These are phyloP conservation scores for Backusella mclennaniae DNA, from an alignment of 192 early-diverging fungal genomes.

Conservation along the genomic window DNA sequence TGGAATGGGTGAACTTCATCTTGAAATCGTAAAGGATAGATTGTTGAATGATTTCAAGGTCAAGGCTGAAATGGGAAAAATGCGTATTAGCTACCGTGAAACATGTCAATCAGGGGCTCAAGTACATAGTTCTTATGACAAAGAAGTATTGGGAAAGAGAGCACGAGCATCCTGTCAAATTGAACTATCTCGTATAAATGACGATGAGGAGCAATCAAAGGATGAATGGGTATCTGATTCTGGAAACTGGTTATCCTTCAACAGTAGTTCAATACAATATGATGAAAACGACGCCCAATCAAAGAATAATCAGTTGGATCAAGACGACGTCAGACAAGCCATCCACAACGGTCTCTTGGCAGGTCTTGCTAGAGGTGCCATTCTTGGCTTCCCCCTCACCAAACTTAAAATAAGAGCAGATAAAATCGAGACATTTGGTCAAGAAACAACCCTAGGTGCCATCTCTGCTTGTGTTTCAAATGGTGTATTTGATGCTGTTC, in stretches of 20 bases:
- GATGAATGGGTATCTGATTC: constrained; percentile 33
- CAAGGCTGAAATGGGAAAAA: constrained; percentile 77
- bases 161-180: constrained; percentile 58
- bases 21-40: constrained; percentile 88
- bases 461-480: constrained; percentile 64
- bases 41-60: constrained; percentile 77
- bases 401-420: constrained; percentile 54
- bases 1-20: constrained; percentile 95
- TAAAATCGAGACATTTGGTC: constrained; percentile 54
- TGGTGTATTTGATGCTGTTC: constrained; percentile 57
- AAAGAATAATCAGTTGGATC: constrained; percentile 9
- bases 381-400: constrained; percentile 77
- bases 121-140: constrained; percentile 56
- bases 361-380: constrained; percentile 70
- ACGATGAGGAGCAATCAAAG: constrained; percentile 26
- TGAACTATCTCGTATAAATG: constrained; percentile 46
- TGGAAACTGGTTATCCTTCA: constrained; percentile 38
- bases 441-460: constrained; percentile 56
- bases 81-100: constrained; percentile 89
- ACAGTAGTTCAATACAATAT: constrained; percentile 19
- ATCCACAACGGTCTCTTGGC: constrained; percentile 64
- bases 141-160: constrained; percentile 69
- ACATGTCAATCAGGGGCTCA: constrained; percentile 45
- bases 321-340: constrained; percentile 42
- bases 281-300: background rate